A percentile compares a stretch with the other conserved stretches of the same genome.
Evolutionary conservation across 176 grass and related monocot genomes (phyloP).

Genomic region (Zea luxurians): DNA sequence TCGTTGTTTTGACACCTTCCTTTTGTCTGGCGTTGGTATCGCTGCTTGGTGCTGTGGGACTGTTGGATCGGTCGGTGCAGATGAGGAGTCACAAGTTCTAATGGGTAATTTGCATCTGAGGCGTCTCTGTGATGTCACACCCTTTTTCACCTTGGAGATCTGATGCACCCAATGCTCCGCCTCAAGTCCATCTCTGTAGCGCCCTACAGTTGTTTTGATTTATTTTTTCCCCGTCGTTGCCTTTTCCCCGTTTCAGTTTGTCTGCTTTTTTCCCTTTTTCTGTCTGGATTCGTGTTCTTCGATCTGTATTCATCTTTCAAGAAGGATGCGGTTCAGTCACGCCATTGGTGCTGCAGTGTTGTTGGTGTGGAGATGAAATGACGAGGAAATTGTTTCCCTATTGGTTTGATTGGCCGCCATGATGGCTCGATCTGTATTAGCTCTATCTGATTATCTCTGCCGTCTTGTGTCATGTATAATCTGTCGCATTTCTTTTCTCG

Average conservation of each 20-base stretch:
- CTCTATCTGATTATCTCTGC: constrained; percentile 43
- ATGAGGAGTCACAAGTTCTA: constrained; percentile 42
- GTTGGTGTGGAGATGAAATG: constrained; percentile 6
- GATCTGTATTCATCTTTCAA: too few relatives aligned
- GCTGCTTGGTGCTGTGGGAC: neutral
- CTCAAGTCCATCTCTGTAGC: neutral
- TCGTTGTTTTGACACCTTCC: too few relatives aligned
- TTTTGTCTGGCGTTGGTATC: neutral
- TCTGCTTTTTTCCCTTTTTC: too few relatives aligned
- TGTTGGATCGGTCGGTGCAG: constrained; percentile 11
- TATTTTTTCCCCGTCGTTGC: too few relatives aligned
- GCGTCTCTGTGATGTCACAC: constrained; percentile 45
- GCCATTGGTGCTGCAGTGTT: too few relatives aligned
- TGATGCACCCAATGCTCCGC: neutral
- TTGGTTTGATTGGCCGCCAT: constrained; percentile 52
- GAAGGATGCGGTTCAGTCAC: too few relatives aligned
- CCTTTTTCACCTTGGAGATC: constrained; percentile 58
- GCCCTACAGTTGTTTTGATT: neutral
- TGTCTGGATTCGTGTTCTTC: too few relatives aligned
- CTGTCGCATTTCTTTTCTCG: too few relatives aligned
- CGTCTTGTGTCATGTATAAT: too few relatives aligned
- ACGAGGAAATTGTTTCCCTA: constrained; percentile 49
- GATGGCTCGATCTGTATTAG: constrained; percentile 54
- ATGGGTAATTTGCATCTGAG: constrained; percentile 66
- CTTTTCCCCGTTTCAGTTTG: too few relatives aligned